Conservation (phyloP, 306 rosid genomes). For the Arachis stenosperma region DNA sequence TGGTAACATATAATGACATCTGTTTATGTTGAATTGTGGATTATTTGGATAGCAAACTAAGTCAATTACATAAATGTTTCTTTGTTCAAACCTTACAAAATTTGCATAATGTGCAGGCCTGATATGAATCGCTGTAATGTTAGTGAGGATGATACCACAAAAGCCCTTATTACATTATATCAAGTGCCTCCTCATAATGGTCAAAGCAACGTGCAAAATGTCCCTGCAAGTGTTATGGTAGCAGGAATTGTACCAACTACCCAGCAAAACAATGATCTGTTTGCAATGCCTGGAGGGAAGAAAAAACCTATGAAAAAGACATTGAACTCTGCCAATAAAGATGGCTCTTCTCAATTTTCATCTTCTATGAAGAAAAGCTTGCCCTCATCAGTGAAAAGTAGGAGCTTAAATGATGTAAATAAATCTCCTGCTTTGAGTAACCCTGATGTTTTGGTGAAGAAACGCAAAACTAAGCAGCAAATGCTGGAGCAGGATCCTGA, state of each 20-base stretch:
- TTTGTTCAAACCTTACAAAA: conserved; percentile 30
- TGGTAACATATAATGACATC: conserved; percentile 27
- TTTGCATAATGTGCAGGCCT: conserved; percentile 63
- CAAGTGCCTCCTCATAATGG: conserved; percentile 68
- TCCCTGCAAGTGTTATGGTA: conserved; percentile 46
- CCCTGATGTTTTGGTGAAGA: conserved; percentile 57
- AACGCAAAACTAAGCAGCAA: conserved; percentile 67
- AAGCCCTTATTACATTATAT: conserved; percentile 61
- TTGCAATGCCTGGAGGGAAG: conserved; percentile 56
- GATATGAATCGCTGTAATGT: conserved; percentile 85
- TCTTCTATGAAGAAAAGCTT: conserved; percentile 55
- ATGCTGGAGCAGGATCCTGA: conserved; percentile 52
- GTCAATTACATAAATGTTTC: conserved; percentile 1
- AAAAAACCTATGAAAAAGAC: conserved; percentile 55
- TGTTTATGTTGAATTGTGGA: background rate
- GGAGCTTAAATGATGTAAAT: conserved; percentile 72
- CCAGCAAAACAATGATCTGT: conserved; percentile 54
- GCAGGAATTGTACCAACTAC: conserved; percentile 52
- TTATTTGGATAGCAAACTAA: conserved; percentile 19
- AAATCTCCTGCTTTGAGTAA: conserved; percentile 62
- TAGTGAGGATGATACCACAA: conserved; percentile 85
- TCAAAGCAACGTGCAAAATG: conserved; percentile 57
- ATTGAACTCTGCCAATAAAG: conserved; percentile 46
- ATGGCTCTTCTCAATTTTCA: conserved; percentile 50
- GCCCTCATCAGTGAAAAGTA: conserved; percentile 57